These are phyloP conservation scores for Rosa persica DNA, from an alignment of 306 rosid genomes.

Conservation along the genomic window DNA sequence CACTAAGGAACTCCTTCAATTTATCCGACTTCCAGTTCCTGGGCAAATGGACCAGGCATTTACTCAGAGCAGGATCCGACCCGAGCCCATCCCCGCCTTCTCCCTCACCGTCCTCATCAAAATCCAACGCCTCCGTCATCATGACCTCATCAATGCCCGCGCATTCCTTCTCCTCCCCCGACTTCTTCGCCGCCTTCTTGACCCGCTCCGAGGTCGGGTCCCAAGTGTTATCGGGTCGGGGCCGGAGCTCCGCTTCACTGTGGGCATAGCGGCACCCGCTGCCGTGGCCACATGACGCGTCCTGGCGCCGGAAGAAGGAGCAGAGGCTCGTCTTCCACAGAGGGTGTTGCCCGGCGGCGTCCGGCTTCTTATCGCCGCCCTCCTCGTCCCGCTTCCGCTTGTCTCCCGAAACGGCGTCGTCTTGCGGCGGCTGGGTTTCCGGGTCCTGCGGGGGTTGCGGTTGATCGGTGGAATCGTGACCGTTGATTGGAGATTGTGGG, in stretches of 20 bases:
- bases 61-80: slow-evolving; percentile 45
- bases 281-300: slow-evolving; percentile 74
- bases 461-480: slow-evolving; percentile 33
- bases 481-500: slow-evolving; percentile 31
- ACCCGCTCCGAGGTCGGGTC: slow-evolving; percentile 92
- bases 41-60: slow-evolving; percentile 84
- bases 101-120: slow-evolving; percentile 29
- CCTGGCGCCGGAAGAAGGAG: slow-evolving; percentile 70
- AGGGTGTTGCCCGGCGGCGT: slow-evolving; percentile 29
- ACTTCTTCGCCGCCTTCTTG: slow-evolving; percentile 52
- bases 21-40: slow-evolving; percentile 70
- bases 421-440: slow-evolving; percentile 16
- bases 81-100: slow-evolving; percentile 29
- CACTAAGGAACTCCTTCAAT: slow-evolving; percentile 50
- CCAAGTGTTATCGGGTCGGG: slow-evolving; percentile 82
- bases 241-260: slow-evolving; percentile 83
- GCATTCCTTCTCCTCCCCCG: slow-evolving; percentile 21
- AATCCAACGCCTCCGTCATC: slow-evolving; percentile 70
- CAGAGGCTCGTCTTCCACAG: slow-evolving; percentile 92
- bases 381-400: slow-evolving; percentile 75
- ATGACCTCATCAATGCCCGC: slow-evolving; percentile 41
- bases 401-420: slow-evolving; percentile 37
- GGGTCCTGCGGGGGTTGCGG: slow-evolving; percentile 8
- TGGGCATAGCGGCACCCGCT: slow-evolving; percentile 70
- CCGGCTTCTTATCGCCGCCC: not conserved